Percentiles rank a stretch among this genome's conserved stretches.
Conservation (phyloP, 1,139 yeast species). For the Blastobotrys illinoisensis region DNA sequence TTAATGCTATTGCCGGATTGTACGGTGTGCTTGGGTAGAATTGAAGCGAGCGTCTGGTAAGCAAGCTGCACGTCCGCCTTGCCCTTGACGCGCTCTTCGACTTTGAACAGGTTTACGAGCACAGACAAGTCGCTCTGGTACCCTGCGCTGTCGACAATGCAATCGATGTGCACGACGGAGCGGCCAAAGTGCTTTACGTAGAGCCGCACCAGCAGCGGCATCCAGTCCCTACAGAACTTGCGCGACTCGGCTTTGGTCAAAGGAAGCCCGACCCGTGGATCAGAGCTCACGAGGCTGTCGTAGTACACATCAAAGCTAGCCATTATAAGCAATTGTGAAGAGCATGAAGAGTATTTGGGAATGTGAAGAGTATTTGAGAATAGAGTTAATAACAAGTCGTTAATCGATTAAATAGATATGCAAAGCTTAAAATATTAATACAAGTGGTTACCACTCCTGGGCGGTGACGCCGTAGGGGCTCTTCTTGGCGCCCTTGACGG, state of each 20-base stretch:
- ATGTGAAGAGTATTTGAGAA: too few relatives aligned
- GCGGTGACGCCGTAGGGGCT: slow-evolving; percentile 62
- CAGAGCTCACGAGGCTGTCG: neutral
- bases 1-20: too few relatives aligned
- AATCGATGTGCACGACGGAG: slow-evolving; percentile 2
- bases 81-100: slow-evolving; percentile 4
- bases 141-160: slow-evolving; percentile 2
- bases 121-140: slow-evolving; percentile 6
- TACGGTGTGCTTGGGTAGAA: neutral
- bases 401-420: neutral
- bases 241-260: slow-evolving; percentile 9
- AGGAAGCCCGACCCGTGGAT: slow-evolving; percentile 1
- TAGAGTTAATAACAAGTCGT: neutral
- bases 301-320: neutral
- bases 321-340: neutral
- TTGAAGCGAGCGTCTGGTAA: neutral
- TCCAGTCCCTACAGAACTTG: slow-evolving; percentile 2
- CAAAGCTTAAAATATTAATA: neutral
- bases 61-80: neutral
- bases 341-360: too few relatives aligned
- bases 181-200: slow-evolving; percentile 4
- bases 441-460: slow-evolving; percentile 63
- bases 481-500: slow-evolving; percentile 65
- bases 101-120: slow-evolving; percentile 9
- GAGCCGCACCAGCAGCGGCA: slow-evolving; percentile 1